Base-by-base conservation (phyloP, 192 early-diverging fungal genomes). In the Pilaira anomala region DNA sequence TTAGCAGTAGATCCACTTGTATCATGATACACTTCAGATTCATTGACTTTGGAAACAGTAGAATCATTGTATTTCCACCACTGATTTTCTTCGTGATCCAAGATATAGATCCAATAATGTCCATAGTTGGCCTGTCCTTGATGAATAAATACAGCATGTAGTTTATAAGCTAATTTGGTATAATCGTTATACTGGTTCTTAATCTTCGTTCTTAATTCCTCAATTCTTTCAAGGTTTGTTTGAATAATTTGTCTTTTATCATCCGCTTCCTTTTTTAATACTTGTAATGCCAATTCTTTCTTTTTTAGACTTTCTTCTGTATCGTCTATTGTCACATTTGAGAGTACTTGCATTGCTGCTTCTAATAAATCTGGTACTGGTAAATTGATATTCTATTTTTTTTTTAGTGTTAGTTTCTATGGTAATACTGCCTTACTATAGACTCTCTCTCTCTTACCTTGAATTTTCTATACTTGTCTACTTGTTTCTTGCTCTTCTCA, bases 21-120 rank as follows among this genome's bases (percentile, higher is more conserved):
- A 14, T 84, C 81, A 0, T 75, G 67, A 58, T 87, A 83, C 0
- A 90, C 78, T 25, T 87, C 87, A 5, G 48, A 25, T 12, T 82
- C 77, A 40, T 69, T 65, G 11, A 82, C 77, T 73, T 82, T 82
- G 0, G 80, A 75, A 0, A 92, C 85, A n/a, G 72, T 8, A 7
- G 87, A 83, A 64, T 92, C 90, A 56, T 90, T 92, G 48, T 85
- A 92, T 50, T 87, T 86, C 45, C 87, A 71, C 88, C 90, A 92
- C 11, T 86, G 78, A 14, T 75, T 61, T 14, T 72, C 36, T 13
- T 69, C 66, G 30, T 74, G 70, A 58, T 92, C 87, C 11, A 80
- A 73, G 18, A 92, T 79, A 39, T 92, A 90, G 2, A 87, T 78
- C 90, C 90, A 92, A 58, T 92, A 92, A 59, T 92, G 90, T 1